A percentile compares a stretch with the other conserved stretches of the same genome.
These are phyloP conservation scores for Pseudogymnoascus sp. DNA, from an alignment of 2,329 filamentous ascomycete species.

Conservation along the genomic window DNA sequence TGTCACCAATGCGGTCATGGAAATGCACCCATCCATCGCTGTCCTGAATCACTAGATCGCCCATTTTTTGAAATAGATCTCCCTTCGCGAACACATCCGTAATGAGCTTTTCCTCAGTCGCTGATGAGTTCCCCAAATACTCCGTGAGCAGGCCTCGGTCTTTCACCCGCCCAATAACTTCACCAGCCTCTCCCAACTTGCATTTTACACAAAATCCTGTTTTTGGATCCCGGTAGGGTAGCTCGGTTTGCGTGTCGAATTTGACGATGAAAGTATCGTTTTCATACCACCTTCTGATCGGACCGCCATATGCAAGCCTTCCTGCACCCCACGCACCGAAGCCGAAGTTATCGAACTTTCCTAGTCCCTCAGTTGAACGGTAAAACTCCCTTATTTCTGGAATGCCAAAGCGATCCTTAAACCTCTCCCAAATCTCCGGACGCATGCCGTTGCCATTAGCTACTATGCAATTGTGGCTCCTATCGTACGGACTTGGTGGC, in stretches of 20 bases:
- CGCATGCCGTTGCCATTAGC: slow-evolving; percentile 42
- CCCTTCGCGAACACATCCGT: slow-evolving; percentile 39
- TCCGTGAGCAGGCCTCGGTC: slow-evolving; percentile 34
- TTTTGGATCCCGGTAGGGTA: slow-evolving; percentile 35
- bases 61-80: slow-evolving; percentile 38
- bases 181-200: slow-evolving; percentile 35
- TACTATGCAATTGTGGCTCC: slow-evolving; percentile 36
- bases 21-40: slow-evolving; percentile 37
- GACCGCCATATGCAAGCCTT: slow-evolving; percentile 37
- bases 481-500: slow-evolving; percentile 38
- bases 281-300: slow-evolving; percentile 34
- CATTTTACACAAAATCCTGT: slow-evolving; percentile 38
- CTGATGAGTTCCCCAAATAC: slow-evolving; percentile 35
- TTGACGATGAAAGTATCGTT: slow-evolving; percentile 36
- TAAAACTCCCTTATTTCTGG: slow-evolving; percentile 42
- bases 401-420: slow-evolving; percentile 36
- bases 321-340: slow-evolving; percentile 35
- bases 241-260: slow-evolving; percentile 32
- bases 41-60: slow-evolving; percentile 38
- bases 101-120: slow-evolving; percentile 38
- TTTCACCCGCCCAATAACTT: slow-evolving; percentile 38
- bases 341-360: slow-evolving; percentile 39
- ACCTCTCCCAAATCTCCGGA: slow-evolving; percentile 41
- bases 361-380: slow-evolving; percentile 39
- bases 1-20: slow-evolving; percentile 45